A percentile compares a stretch with the other conserved stretches of the same genome.
These are phyloP conservation scores for Fusarium mangiferae DNA, from an alignment of 2,329 filamentous ascomycete species.

Conservation along the genomic window DNA sequence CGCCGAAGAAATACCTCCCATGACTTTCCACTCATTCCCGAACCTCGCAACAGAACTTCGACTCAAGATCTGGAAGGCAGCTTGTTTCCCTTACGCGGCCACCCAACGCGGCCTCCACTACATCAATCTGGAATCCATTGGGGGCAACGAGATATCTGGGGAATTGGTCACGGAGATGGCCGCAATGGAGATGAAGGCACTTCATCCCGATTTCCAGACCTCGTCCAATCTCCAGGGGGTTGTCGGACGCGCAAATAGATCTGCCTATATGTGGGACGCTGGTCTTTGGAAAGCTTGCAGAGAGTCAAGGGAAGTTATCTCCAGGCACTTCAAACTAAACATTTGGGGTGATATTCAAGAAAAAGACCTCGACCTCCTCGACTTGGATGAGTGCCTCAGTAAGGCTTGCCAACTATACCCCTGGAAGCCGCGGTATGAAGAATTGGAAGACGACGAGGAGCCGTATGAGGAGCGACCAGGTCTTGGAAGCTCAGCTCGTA, in stretches of 20 bases:
- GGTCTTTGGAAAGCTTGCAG: conserved; percentile 8
- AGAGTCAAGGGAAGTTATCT: background rate
- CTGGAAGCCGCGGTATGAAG: rapidly evolving
- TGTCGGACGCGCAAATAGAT: background rate
- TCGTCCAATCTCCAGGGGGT: rapidly evolving
- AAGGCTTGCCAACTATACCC: background rate
- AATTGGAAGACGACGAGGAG: no score
- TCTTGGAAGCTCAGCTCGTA: no score
- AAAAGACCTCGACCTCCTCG: rapidly evolving
- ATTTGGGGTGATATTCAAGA: rapidly evolving
- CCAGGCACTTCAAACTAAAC: rapidly evolving
- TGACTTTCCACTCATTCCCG: background rate
- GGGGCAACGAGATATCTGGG: background rate
- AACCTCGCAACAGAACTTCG: background rate
- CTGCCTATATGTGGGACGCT: conserved; percentile 3
- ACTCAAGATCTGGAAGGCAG: background rate
- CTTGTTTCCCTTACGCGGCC: background rate
- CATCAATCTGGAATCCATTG: background rate
- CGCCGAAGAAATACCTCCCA: rapidly evolving
- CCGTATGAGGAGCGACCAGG: no score
- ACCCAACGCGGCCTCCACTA: background rate
- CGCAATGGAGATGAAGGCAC: background rate
- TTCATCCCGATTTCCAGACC: background rate
- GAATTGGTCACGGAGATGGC: background rate
- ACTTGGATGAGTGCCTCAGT: background rate